Conservation (phyloP, 2,329 filamentous ascomycete species). For the Talaromyces sp. region DNA sequence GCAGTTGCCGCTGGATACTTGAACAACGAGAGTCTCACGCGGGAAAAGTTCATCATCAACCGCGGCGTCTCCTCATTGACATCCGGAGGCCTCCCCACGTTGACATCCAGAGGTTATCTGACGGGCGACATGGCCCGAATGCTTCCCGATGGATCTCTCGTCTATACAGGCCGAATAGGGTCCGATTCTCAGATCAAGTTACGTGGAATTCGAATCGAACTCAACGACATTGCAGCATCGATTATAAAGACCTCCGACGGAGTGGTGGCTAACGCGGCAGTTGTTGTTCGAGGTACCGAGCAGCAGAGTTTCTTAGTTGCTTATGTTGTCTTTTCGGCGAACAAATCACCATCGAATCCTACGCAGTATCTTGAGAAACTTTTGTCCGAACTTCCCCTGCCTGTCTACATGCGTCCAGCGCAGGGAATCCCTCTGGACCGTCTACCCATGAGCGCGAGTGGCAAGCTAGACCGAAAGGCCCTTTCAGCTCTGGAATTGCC, state of each 20-base stretch:
- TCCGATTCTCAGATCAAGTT: conserved; percentile 29
- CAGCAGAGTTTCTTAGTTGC: neutral
- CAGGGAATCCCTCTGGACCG: conserved; percentile 19
- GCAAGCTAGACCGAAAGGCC: conserved; percentile 23
- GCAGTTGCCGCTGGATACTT: conserved; percentile 18
- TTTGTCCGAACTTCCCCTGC: conserved; percentile 25
- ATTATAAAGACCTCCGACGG: conserved; percentile 23
- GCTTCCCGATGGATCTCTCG: conserved; percentile 19
- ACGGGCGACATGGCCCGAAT: conserved; percentile 26
- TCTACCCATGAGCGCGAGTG: conserved; percentile 23
- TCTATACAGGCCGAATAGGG: conserved; percentile 22
- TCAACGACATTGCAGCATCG: conserved; percentile 39
- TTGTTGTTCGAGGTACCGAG: neutral
- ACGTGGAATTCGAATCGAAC: conserved; percentile 37
- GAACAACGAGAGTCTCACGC: conserved; percentile 7
- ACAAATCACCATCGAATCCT: neutral
- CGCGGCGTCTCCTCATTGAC: too few relatives aligned
- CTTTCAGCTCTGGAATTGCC: conserved; percentile 14
- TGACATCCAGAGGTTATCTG: conserved; percentile 1
- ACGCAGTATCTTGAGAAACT: conserved; percentile 19
- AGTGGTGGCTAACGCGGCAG: neutral
- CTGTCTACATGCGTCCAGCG: conserved; percentile 29
- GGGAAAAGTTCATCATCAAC: conserved; percentile 9
- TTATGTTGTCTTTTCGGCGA: neutral
- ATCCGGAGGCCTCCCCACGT: too few relatives aligned